These are phyloP conservation scores for Daldinia sp. DNA, from an alignment of 2,329 filamentous ascomycete genomes.

Conservation along the genomic window DNA sequence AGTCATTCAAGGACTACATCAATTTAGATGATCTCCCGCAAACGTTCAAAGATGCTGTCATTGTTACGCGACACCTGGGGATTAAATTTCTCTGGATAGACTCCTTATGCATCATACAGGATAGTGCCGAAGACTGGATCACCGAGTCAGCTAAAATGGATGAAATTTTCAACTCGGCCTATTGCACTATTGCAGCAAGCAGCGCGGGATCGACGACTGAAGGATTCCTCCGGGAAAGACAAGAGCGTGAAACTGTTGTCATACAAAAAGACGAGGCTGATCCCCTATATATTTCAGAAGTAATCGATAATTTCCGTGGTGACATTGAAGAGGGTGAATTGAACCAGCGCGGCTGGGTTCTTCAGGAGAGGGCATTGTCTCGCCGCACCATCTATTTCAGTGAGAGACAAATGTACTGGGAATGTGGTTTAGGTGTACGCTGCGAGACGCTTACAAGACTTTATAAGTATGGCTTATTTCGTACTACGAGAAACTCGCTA, in stretches of 20 bases:
- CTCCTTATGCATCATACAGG: background rate
- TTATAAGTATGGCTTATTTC: background rate
- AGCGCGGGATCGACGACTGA: background rate
- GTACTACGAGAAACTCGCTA: no score
- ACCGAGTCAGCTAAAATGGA: background rate
- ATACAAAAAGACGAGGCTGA: no score
- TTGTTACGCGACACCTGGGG: background rate
- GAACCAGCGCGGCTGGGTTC: background rate
- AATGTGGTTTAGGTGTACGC: background rate
- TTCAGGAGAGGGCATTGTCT: background rate
- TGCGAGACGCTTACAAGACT: background rate
- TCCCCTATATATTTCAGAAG: background rate
- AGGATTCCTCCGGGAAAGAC: background rate
- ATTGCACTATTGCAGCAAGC: background rate
- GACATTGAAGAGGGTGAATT: background rate
- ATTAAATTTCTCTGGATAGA: background rate
- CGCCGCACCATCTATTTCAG: background rate
- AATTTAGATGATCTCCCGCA: background rate
- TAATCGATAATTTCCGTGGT: background rate
- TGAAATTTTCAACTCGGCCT: background rate
- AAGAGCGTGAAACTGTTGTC: background rate
- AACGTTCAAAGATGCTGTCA: background rate
- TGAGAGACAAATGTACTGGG: background rate
- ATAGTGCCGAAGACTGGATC: background rate
- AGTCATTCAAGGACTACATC: background rate